Conservation (phyloP, 306 rosid genomes). For the Quercus alba region DNA sequence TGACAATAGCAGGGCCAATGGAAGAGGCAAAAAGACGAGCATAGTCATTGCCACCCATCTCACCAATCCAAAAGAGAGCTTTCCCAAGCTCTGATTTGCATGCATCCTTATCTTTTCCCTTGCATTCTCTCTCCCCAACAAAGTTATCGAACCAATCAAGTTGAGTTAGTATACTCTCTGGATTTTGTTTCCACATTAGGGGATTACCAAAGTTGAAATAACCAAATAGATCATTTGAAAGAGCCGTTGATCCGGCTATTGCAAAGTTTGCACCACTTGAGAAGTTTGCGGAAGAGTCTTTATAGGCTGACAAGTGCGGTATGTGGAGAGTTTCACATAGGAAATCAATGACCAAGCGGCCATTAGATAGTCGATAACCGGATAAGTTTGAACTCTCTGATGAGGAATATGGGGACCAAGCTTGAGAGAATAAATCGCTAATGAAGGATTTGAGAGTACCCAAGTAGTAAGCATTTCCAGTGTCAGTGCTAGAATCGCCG, state of each 20-base stretch:
- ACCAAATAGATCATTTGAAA: background rate
- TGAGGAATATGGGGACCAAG: background rate
- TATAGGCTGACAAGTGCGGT: background rate
- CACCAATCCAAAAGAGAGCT: slow-evolving; percentile 26
- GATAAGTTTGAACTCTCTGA: background rate
- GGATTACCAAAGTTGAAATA: background rate
- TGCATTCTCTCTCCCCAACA: background rate
- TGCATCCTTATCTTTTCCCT: background rate
- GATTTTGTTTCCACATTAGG: slow-evolving; percentile 13
- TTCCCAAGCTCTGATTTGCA: slow-evolving; percentile 4
- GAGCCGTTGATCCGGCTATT: slow-evolving; percentile 21
- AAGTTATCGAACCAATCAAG: slow-evolving; percentile 13
- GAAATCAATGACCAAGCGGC: slow-evolving; percentile 17
- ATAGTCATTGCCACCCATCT: slow-evolving; percentile 25
- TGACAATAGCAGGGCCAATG: background rate
- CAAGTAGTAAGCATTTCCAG: slow-evolving; percentile 13
- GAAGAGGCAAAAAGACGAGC: slow-evolving; percentile 15
- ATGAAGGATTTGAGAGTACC: slow-evolving; percentile 9
- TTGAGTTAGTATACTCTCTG: slow-evolving; percentile 12
- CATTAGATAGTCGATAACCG: slow-evolving; percentile 12
- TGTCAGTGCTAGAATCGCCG: slow-evolving; percentile 26
- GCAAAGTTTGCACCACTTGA: slow-evolving; percentile 16
- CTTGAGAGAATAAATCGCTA: background rate
- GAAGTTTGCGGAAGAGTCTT: background rate
- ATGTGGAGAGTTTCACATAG: background rate